phyloP scores from a whole-genome alignment of 2,329 filamentous ascomycete genomes.

The Pseudogymnoascus sp. region DNA sequence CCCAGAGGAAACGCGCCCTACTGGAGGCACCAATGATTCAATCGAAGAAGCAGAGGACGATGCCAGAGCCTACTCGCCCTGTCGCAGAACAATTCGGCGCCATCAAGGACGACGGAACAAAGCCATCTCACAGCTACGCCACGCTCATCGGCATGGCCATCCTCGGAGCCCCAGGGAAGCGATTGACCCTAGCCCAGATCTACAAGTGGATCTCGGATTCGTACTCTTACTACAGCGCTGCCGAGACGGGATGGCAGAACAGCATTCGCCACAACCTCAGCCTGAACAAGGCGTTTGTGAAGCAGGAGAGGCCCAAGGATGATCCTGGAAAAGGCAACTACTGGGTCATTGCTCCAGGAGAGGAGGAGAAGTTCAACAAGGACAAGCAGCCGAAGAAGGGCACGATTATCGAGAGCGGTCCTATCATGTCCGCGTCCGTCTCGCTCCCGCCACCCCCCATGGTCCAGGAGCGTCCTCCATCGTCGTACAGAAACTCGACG shows the following conservation, averaged over 20 bases:
- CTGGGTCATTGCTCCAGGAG: constrained; percentile 87
- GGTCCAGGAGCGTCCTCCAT: constrained; percentile 13
- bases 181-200: constrained; percentile 85
- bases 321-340: constrained; percentile 97
- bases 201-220: constrained; percentile 99
- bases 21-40: constrained; percentile 67
- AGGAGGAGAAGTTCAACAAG: constrained; percentile 82
- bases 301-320: constrained; percentile 91
- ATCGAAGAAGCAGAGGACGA: constrained; percentile 59
- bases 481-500: background rate
- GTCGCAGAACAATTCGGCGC: constrained; percentile 70
- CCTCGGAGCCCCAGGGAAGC: constrained; percentile 70
- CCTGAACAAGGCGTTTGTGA: constrained; percentile 92
- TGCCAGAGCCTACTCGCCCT: constrained; percentile 32
- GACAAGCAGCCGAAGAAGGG: constrained; percentile 65
- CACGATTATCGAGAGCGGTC: constrained; percentile 42
- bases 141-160: constrained; percentile 96
- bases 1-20: constrained; percentile 51
- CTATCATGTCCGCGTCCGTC: constrained; percentile 20
- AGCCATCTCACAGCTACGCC: constrained; percentile 89
- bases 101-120: constrained; percentile 76
- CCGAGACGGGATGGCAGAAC: constrained; percentile 94
- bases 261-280: constrained; percentile 98
- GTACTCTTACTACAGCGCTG: constrained; percentile 76
- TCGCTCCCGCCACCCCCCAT: constrained; percentile 14